Base-by-base conservation (phyloP, 2,329 filamentous ascomycete genomes). In the Fusarium siculi region DNA sequence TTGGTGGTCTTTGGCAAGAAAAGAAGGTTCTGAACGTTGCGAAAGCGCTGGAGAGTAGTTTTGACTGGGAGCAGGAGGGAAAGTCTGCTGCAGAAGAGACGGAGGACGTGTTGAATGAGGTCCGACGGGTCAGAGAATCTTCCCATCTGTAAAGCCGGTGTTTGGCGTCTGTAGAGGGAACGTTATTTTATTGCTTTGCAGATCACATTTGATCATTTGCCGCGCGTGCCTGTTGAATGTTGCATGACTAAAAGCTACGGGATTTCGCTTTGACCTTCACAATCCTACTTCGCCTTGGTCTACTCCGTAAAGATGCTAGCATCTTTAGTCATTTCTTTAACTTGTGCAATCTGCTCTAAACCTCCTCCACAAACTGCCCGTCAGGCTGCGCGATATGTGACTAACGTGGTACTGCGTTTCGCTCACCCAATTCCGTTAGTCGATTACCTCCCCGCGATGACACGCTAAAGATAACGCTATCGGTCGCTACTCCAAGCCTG, bases 1-100 rank as follows among this genome's bases (percentile, higher is more conserved):
- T 90, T 18, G 87, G 87, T 1, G 85, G 81, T 9, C 80, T 84
- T 70, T 88, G 86, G 84, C 81, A 83, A n/a, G 87, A 89, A 68
- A 81, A 83, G 63, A 83, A 79, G 56, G 79, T 88, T 10, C 78
- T 86, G 5, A 76, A 79, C 28, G 82, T 83, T 18, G 86, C 82
- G 6, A 82, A 83, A 76, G 85, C 84, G 16, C 87, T 85, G 84
- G 86, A 88, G 76, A 77, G 74, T 43, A 77, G 67, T 2, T 84
- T 84, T 72, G 81, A 86, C 57, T 88, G 86, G 86, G 64, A 60
- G 18, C 28, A 18, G 7, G 19, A 15, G 23, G 61, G 37, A 1
- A 40, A 30, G 7, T 34, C 28, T 14, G 28, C 21, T 5, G 9
- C n/a, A 15, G 34, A 25, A 19, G 64, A 46, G 28, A 21, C 63